Evolutionary conservation across 2,329 filamentous ascomycete genomes (phyloP).

Genomic region (Capronia americana): DNA sequence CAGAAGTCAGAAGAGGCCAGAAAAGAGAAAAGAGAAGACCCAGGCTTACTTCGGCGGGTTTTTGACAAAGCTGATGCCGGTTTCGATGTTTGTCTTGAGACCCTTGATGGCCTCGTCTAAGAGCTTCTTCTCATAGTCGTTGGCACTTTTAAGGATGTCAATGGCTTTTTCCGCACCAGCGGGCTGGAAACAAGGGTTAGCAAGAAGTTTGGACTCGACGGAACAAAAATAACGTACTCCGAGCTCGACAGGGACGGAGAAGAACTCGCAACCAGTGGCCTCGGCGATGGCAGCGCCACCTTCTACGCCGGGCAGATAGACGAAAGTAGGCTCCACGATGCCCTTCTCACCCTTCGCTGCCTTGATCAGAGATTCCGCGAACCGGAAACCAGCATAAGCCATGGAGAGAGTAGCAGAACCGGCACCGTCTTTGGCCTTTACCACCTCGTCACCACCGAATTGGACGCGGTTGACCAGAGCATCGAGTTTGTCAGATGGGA

Average conservation of each 20-base stretch:
- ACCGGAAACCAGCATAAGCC: constrained; percentile 96
- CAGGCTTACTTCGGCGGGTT: constrained; percentile 66
- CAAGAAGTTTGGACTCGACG: constrained; percentile 20
- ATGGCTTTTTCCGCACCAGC: constrained; percentile 84
- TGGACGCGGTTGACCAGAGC: constrained; percentile 91
- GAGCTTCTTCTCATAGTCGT: constrained; percentile 87
- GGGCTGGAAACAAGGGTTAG: constrained; percentile 62
- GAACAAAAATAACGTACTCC: constrained; percentile 69
- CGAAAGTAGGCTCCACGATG: constrained; percentile 91
- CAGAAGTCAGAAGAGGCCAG: constrained; percentile 37
- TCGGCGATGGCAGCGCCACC: constrained; percentile 87
- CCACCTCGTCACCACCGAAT: constrained; percentile 96
- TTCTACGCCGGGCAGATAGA: constrained; percentile 89
- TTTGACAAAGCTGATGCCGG: constrained; percentile 89
- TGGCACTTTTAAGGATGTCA: constrained; percentile 78
- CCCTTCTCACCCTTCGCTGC: constrained; percentile 88
- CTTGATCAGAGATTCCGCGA: constrained; percentile 92
- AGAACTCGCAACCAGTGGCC: constrained; percentile 86
- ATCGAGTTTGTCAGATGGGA: constrained; percentile 89
- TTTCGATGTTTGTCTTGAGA: constrained; percentile 89
- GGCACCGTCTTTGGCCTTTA: constrained; percentile 90
- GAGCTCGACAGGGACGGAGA: constrained; percentile 94
- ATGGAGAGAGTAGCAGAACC: constrained; percentile 92
- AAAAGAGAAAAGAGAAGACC: constrained; percentile 23
- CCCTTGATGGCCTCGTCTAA: constrained; percentile 76